Percentiles rank a stretch among this genome's conserved stretches.
These are phyloP conservation scores for Heritiera littoralis DNA, from an alignment of 345 rosid genomes.

Conservation along the genomic window DNA sequence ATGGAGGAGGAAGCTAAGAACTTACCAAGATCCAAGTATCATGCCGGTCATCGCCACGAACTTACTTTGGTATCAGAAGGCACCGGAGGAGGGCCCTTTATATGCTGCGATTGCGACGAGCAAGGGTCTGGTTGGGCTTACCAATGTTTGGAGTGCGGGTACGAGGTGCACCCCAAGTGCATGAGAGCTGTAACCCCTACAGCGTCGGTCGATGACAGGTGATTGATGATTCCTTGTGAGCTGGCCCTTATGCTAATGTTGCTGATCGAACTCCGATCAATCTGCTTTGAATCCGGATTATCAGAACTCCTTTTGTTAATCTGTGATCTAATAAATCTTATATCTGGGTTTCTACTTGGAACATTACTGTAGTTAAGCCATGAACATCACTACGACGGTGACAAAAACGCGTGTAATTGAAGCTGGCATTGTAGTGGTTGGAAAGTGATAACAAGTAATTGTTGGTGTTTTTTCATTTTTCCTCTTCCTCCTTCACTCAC, in stretches of 20 bases:
- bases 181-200: slow-evolving; percentile 32
- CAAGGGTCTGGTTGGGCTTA: slow-evolving; percentile 71
- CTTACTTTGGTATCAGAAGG: slow-evolving; percentile 57
- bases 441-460: not conserved
- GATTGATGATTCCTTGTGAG: not conserved
- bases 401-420: not conserved
- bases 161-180: slow-evolving; percentile 68
- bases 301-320: not conserved
- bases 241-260: not conserved
- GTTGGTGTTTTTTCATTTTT: not conserved
- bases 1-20: slow-evolving; percentile 53
- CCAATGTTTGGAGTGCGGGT: slow-evolving; percentile 66
- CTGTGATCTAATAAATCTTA: not conserved
- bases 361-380: not conserved
- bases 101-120: slow-evolving; percentile 66
- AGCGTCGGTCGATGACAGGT: slow-evolving; percentile 1
- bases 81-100: slow-evolving; percentile 58
- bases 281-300: not conserved
- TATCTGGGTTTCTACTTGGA: not conserved
- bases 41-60: slow-evolving; percentile 54
- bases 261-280: slow-evolving; percentile 1
- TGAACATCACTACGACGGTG: not conserved
- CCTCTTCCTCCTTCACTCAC: not conserved
- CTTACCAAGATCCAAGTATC: slow-evolving; percentile 44
- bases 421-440: not conserved